Evolutionary conservation across 2,329 filamentous ascomycete genomes (phyloP), one percentile per base, ranked within the genome.

Genomic region (Hymenotorrendiella dingleyae): DNA sequence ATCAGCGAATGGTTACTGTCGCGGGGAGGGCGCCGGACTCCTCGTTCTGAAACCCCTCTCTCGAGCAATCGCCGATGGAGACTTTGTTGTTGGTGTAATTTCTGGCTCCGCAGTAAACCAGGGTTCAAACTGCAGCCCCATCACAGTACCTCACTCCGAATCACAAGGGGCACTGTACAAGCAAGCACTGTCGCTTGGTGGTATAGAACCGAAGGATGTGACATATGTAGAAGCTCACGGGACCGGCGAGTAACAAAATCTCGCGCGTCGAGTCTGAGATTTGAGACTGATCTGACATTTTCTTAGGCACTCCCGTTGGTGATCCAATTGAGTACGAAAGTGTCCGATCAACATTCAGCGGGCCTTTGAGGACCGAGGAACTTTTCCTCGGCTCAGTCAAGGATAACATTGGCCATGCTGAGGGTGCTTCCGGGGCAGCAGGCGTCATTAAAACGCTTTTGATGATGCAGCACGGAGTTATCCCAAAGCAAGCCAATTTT

Each of bases 1-100:
- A 16, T 17, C 30, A 11, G 42, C 45, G 10, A 37, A 47, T 21
- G 45, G 45, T 10, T 47, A 47, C 16, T 43, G 34, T 6, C 42
- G 45, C n/a, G 36, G 30, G 14, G 80, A 84, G 51, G 80, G 78
- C 1, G 65, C 75, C 17, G 76, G 69, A 0, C 67, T 75, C 12
- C 60, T 84, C 1, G 53, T 82, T 3, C 54, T 84, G 35, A 83
- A 83, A 59, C 68, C 68, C 2, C 61, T 82, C 0, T 63, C 66
- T 5, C 71, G 78, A 54, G 80, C 80, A 1, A 51, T 82, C 6
- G 62, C 64, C 10, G 73, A 77, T 49, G 74, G 75, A 16, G 77
- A 83, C 54, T 70, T 69, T 0, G 74, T 78, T 42, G 67, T 72
- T 4, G 71, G 67, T 6, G 65, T 79, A 20, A 73, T 80, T 42